Percentiles rank a stretch among this genome's conserved stretches.
Evolutionary conservation across 768 basidiomycete species (phyloP).

Genomic region (Tulasnella sp.): DNA sequence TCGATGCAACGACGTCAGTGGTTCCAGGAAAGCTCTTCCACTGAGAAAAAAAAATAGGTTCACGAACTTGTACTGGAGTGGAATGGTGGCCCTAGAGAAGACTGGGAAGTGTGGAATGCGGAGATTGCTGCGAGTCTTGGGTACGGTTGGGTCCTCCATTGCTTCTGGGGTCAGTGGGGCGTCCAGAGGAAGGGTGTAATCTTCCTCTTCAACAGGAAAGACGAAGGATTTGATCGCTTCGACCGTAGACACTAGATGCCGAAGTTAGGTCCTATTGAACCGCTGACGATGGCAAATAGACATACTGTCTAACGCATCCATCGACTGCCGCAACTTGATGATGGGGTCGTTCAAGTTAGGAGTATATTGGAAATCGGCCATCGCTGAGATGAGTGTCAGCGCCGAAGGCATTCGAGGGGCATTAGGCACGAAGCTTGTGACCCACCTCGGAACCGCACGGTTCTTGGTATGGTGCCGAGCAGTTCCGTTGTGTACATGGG

Average conservation of each 20-base stretch:
- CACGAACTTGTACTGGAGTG: constrained; percentile 68
- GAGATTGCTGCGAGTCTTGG: constrained; percentile 39
- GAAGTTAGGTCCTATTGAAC: background rate
- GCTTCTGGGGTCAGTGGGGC: constrained; percentile 1
- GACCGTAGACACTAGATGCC: background rate
- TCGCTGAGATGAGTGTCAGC: constrained; percentile 43
- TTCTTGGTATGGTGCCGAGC: constrained; percentile 68
- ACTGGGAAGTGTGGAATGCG: constrained; percentile 81
- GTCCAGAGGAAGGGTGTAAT: constrained; percentile 39
- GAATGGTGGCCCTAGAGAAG: constrained; percentile 73
- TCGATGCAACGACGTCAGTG: background rate
- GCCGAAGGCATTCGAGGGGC: background rate
- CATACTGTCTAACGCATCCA: constrained; percentile 79
- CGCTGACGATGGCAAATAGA: background rate
- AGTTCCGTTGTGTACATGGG: constrained; percentile 72
- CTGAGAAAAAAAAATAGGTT: background rate
- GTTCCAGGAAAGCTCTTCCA: background rate
- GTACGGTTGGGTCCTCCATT: background rate
- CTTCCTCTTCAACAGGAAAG: constrained; percentile 61
- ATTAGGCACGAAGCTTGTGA: constrained; percentile 23
- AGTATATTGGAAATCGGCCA: constrained; percentile 90
- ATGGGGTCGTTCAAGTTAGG: constrained; percentile 67
- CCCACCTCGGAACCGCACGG: constrained; percentile 84
- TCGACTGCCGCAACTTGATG: constrained; percentile 56
- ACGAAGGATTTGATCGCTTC: constrained; percentile 55